Evolutionary conservation across 441 rosid genomes (phyloP).

Genomic region (Erodium trifolium): DNA sequence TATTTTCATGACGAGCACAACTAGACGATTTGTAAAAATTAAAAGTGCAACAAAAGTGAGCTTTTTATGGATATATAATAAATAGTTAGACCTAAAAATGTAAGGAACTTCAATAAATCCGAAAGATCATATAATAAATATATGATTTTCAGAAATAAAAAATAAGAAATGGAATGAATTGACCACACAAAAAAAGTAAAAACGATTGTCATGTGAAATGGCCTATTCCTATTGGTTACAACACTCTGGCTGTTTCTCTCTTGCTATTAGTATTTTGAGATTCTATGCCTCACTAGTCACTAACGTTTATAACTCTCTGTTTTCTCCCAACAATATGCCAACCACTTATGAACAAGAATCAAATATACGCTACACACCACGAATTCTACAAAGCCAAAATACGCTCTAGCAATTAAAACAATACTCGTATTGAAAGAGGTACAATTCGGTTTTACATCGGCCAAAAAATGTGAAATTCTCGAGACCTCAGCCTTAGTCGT

Average conservation of each 20-base stretch:
- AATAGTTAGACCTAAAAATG: no score
- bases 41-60: no score
- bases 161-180: no score
- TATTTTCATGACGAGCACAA: no score
- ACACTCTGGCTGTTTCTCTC: neutral
- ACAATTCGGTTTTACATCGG: slow-evolving; percentile 2
- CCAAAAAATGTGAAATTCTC: neutral
- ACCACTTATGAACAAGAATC: neutral
- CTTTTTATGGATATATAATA: no score
- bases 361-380: neutral
- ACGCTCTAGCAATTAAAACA: neutral
- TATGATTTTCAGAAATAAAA: no score
- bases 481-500: slow-evolving; percentile 8
- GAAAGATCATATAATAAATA: no score
- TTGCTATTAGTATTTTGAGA: neutral
- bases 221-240: neutral
- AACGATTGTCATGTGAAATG: neutral
- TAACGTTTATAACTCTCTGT: neutral
- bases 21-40: no score
- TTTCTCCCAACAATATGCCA: neutral
- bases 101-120: no score
- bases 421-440: slow-evolving; percentile 2
- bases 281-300: neutral
- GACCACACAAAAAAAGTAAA: neutral
- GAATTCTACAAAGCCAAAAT: neutral